Evolutionary conservation across 345 rosid species (phyloP), one percentile per base, ranked within the genome.

Genomic region (Lenwebbia sp.): DNA sequence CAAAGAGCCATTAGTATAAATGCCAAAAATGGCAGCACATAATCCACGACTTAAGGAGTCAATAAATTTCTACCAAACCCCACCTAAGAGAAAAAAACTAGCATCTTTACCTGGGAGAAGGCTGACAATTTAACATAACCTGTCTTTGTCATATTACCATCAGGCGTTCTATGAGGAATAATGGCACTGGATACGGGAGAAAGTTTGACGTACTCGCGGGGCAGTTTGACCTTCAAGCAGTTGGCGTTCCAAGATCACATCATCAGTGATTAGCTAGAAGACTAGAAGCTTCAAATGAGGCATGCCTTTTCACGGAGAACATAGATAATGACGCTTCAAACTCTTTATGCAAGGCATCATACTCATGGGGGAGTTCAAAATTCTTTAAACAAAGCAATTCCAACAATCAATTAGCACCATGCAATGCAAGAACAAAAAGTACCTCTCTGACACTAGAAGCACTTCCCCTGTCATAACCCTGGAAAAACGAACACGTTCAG

Each of bases 101-200:
- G 44, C n/a, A 30, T 53, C 81, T 37, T 44, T 87, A 96, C 98
- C 98, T 94, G 99, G 37, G 99, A 96, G 90, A 96, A 96, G 37
- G 94, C 88, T 58, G 90, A 85, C 86, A 96, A 90, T 89, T 90
- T 95, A 87, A 95, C 96, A 87, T 95, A 96, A 75, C 99, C 99
- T 1, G 98, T 95, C 90, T 94, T 95, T 26, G 87, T 84, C 88
- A 92, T 84, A 41, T 30, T 93, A 37, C 99, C 98, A 84, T 94
- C 93, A 10, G 92, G 93, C 84, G 94, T 90, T 85, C 87, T 93
- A 89, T 96, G 99, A 56, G 95, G 94, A 87, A 96, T 96, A 90
- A 96, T 92, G 82, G 98, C 89, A 88, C 96, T 94, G 41, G 96
- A 94, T 89, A 96, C 90, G 1, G 96, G 95, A 81, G 98, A 96